Evolutionary conservation across 2,329 filamentous ascomycete genomes (phyloP).

Genomic region (Aureobasidium lini): DNA sequence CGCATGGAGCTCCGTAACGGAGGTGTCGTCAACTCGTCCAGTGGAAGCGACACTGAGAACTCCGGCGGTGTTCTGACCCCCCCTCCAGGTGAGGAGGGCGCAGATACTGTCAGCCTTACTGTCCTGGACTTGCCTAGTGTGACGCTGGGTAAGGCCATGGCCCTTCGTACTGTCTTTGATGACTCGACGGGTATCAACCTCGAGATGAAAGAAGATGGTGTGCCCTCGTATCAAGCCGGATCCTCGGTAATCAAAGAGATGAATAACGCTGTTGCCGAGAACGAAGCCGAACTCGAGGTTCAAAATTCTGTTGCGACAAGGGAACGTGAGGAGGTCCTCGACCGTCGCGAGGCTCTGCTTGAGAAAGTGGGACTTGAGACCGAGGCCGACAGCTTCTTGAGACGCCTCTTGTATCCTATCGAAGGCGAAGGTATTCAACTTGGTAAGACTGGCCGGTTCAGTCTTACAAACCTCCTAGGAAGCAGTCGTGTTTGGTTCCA

Average conservation of each 20-base stretch:
- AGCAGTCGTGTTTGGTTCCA: conserved; percentile 96
- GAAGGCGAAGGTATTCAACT: conserved; percentile 71
- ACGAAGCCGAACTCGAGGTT: conserved; percentile 71
- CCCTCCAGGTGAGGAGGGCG: conserved; percentile 60
- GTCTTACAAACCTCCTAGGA: conserved; percentile 64
- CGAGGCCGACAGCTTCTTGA: conserved; percentile 75
- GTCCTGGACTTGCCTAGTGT: conserved; percentile 79
- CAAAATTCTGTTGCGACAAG: conserved; percentile 58
- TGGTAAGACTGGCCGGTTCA: conserved; percentile 70
- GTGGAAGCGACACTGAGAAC: conserved; percentile 45
- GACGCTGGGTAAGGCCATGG: conserved; percentile 75
- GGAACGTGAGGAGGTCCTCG: conserved; percentile 69
- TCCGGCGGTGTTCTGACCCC: conserved; percentile 53
- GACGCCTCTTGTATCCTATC: conserved; percentile 71
- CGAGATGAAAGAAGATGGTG: conserved; percentile 94
- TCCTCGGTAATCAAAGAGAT: conserved; percentile 82
- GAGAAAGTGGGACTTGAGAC: conserved; percentile 81
- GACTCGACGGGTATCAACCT: conserved; percentile 87
- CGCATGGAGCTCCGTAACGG: conserved; percentile 62
- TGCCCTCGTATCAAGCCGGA: conserved; percentile 66
- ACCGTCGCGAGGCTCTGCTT: conserved; percentile 73
- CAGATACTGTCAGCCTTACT: conserved; percentile 82
- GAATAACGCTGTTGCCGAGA: conserved; percentile 69
- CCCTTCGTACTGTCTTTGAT: conserved; percentile 86
- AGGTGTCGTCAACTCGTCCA: conserved; percentile 59